Evolutionary conservation across 2,329 filamentous ascomycete species (phyloP).

Genomic region (Fusarium torulosum): DNA sequence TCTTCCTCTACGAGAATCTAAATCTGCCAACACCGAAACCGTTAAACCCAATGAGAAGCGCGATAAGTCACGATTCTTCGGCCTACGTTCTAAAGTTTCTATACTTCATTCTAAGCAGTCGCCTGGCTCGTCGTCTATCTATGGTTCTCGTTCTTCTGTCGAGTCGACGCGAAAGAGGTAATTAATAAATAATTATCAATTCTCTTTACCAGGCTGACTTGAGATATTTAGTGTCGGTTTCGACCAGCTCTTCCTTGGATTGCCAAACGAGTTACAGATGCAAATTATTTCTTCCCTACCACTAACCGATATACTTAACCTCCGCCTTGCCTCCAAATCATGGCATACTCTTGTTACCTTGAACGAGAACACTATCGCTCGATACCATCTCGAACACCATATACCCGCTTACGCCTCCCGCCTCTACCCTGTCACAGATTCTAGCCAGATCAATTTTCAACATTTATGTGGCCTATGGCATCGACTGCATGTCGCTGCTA

Average conservation of each 20-base stretch:
- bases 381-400: slow-evolving; percentile 70
- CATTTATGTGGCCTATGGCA: slow-evolving; percentile 75
- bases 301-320: slow-evolving; percentile 69
- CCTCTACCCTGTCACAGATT: slow-evolving; percentile 67
- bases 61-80: slow-evolving; percentile 59
- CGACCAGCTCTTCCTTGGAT: slow-evolving; percentile 67
- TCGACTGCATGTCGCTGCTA: slow-evolving; percentile 72
- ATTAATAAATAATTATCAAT: neutral
- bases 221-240: slow-evolving; percentile 54
- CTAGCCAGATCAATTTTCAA: slow-evolving; percentile 66
- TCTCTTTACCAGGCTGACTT: slow-evolving; percentile 7
- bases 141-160: slow-evolving; percentile 40
- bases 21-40: slow-evolving; percentile 50
- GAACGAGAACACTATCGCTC: slow-evolving; percentile 71
- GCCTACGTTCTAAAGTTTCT: slow-evolving; percentile 56
- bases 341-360: slow-evolving; percentile 71
- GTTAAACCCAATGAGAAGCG: slow-evolving; percentile 53
- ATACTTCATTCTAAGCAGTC: slow-evolving; percentile 53
- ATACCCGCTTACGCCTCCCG: slow-evolving; percentile 71
- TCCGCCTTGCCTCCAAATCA: slow-evolving; percentile 69
- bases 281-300: slow-evolving; percentile 72
- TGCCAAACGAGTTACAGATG: slow-evolving; percentile 73
- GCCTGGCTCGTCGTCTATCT: slow-evolving; percentile 28
- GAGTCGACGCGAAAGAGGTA: slow-evolving; percentile 54
- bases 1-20: slow-evolving; percentile 62